A percentile compares a stretch with the other conserved stretches of the same genome.
Conservation (phyloP, 345 rosid genomes). For the Eucalyptus pumila region DNA sequence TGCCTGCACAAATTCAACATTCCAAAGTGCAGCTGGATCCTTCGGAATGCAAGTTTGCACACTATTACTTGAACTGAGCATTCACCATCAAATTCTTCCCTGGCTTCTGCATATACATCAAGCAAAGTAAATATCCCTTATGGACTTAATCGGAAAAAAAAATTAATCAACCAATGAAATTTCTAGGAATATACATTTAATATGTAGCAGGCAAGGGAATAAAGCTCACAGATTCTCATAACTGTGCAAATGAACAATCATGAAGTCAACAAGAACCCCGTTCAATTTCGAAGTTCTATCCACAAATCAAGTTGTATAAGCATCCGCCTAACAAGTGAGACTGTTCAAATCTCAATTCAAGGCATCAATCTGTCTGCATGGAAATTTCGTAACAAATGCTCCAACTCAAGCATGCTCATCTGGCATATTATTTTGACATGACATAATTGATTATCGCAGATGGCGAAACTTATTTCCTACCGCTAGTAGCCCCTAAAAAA, state of each 20-base stretch:
- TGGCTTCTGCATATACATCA: constrained; percentile 47
- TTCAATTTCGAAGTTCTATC: not conserved
- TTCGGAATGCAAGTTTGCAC: constrained; percentile 71
- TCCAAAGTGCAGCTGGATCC: constrained; percentile 66
- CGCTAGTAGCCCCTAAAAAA: not conserved
- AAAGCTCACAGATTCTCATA: not conserved
- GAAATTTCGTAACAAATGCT: not conserved
- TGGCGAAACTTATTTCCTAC: not conserved
- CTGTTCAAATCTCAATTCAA: not conserved
- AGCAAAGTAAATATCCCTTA: not conserved
- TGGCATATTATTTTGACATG: not conserved
- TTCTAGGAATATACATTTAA: not conserved
- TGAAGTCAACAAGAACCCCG: not conserved
- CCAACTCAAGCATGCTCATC: not conserved
- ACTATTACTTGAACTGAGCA: constrained; percentile 66
- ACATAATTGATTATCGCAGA: not conserved
- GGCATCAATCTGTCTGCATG: not conserved
- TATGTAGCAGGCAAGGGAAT: not conserved
- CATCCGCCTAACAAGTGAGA: not conserved
- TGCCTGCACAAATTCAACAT: constrained; percentile 77
- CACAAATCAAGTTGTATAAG: not conserved
- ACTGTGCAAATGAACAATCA: not conserved
- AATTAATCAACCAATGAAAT: not conserved
- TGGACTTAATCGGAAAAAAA: not conserved
- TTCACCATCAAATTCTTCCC: constrained; percentile 41